phyloP scores from a whole-genome alignment of 2,329 filamentous ascomycete genomes.

The Rutstroemia sp. region DNA sequence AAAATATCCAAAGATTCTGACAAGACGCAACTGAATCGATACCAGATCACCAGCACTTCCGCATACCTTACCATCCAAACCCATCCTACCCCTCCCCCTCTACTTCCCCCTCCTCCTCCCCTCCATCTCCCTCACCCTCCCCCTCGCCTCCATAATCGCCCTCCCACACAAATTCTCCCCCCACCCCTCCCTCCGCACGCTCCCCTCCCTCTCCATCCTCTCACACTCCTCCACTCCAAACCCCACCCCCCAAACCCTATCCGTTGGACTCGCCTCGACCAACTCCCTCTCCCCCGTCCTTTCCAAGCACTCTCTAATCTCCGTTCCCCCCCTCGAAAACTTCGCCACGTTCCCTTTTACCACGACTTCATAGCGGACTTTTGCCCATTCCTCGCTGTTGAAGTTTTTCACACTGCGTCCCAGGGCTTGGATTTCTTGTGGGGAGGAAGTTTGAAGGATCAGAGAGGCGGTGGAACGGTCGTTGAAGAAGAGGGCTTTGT shows the following conservation, averaged over 20 bases:
- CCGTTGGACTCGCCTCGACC: background rate
- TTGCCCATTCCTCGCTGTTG: background rate
- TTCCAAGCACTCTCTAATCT: background rate
- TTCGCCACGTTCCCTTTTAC: background rate
- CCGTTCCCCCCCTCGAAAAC: background rate
- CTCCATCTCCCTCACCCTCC: background rate
- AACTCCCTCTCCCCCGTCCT: background rate
- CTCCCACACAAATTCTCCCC: background rate
- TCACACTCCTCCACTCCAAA: background rate
- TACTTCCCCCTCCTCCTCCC: background rate
- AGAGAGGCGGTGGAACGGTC: background rate
- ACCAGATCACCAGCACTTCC: too few species aligned
- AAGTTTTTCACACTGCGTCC: background rate
- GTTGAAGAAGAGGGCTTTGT: background rate
- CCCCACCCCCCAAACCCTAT: slow-evolving; percentile 1
- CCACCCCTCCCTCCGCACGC: background rate
- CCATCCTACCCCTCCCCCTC: too few species aligned
- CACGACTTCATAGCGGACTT: background rate
- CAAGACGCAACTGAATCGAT: too few species aligned
- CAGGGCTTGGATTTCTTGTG: background rate
- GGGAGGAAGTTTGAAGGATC: background rate
- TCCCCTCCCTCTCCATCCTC: background rate
- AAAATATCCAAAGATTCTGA: too few species aligned
- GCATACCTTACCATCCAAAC: too few species aligned
- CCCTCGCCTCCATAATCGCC: background rate